A percentile compares a stretch with the other conserved stretches of the same genome.
Conservation (phyloP, 2,329 filamentous ascomycete genomes). For the Talaromyces sp. region DNA sequence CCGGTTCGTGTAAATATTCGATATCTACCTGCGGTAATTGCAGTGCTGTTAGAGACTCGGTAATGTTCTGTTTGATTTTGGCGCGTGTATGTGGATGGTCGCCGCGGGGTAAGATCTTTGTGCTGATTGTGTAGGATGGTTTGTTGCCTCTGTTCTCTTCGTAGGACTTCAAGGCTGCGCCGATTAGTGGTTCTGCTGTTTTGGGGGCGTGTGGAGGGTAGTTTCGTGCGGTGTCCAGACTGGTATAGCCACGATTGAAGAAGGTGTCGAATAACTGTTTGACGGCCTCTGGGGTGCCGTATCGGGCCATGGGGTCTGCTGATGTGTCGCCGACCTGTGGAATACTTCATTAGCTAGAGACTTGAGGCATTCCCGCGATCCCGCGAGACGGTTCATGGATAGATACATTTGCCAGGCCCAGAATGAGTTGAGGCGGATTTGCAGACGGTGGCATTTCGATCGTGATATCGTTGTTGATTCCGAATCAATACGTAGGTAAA, state of each 20-base stretch:
- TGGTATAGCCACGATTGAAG: neutral
- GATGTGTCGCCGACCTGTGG: neutral
- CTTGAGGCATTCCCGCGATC: too few relatives aligned
- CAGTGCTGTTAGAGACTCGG: neutral
- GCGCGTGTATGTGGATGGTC: neutral
- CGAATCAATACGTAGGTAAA: neutral
- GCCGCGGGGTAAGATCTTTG: neutral
- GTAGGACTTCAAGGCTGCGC: neutral
- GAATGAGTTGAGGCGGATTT: neutral
- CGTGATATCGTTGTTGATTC: neutral
- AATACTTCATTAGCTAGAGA: neutral
- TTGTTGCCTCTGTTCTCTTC: too few relatives aligned
- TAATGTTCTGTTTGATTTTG: neutral
- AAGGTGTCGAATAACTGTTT: neutral
- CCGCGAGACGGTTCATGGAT: too few relatives aligned
- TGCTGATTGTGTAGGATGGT: neutral
- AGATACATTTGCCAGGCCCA: neutral
- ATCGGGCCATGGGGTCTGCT: neutral
- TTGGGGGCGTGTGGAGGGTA: neutral
- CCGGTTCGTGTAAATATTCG: neutral
- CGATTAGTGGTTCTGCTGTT: neutral
- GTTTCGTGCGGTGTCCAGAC: slow-evolving; percentile 1
- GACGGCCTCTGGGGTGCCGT: neutral
- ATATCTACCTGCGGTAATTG: neutral
- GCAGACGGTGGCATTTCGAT: neutral